These are phyloP conservation scores for Rehmannia glutinosa DNA, from an alignment of 257 asterid species.

Conservation along the genomic window DNA sequence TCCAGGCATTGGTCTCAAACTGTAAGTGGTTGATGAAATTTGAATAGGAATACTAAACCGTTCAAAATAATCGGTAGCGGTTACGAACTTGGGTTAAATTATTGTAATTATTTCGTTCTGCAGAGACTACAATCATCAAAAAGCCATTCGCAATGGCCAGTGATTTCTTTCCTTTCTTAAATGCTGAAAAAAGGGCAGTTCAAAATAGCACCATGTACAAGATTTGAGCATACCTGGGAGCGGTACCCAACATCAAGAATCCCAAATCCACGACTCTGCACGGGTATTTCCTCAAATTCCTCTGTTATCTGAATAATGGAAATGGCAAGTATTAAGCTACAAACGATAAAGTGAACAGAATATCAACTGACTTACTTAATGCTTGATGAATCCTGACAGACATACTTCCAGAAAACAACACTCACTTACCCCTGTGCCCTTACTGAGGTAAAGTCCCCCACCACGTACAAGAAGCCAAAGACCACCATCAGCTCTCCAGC, in stretches of 20 bases:
- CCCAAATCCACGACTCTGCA: conserved; percentile 87
- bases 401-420: neutral
- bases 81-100: neutral
- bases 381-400: neutral
- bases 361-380: neutral
- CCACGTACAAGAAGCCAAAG: conserved; percentile 99
- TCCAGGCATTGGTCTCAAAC: neutral
- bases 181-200: neutral
- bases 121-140: neutral
- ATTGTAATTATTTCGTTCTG: neutral
- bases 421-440: conserved; percentile 82
- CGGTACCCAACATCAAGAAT: conserved; percentile 90
- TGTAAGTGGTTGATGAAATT: neutral
- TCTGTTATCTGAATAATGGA: conserved; percentile 52
- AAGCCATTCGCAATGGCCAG: neutral
- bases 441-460: conserved; percentile 96
- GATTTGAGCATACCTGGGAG: conserved; percentile 47
- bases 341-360: neutral
- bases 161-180: neutral
- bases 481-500: conserved; percentile 99
- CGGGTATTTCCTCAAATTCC: conserved; percentile 72
- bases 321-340: neutral
- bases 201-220: neutral
- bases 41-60: neutral
- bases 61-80: neutral